phyloP scores from a whole-genome alignment of 345 rosid species.

The Geranium rotundifolium region DNA sequence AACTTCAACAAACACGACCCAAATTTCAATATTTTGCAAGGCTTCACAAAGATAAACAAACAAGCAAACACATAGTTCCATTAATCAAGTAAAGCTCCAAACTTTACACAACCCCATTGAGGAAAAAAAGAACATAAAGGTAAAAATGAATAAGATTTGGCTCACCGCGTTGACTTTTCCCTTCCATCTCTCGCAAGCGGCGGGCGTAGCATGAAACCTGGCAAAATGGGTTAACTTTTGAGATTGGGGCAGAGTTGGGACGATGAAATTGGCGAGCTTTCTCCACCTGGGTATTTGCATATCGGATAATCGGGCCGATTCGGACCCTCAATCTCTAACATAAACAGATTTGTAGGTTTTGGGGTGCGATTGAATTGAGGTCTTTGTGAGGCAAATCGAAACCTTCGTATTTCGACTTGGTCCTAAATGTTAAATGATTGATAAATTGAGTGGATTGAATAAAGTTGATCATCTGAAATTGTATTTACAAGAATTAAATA shows the following conservation, averaged over 20 bases:
- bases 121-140: no score
- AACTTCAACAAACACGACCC: background rate
- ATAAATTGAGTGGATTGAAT: conserved; percentile 93
- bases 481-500: background rate
- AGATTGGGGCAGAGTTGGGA: conserved; percentile 3
- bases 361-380: background rate
- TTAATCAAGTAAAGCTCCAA: no score
- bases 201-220: conserved; percentile 45
- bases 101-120: no score
- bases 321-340: background rate
- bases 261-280: conserved; percentile 21
- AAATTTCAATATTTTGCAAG: background rate
- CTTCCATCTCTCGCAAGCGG: conserved; percentile 33
- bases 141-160: background rate
- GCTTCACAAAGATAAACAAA: background rate
- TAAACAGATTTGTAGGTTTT: background rate
- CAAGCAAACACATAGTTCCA: no score
- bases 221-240: conserved; percentile 3
- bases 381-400: background rate
- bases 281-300: conserved; percentile 51
- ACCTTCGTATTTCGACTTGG: no score
- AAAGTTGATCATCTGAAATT: conserved; percentile 83
- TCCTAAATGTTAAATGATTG: no score
- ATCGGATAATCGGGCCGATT: conserved; percentile 6
- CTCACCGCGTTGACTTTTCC: conserved; percentile 35